Evolutionary conservation across 2,329 filamentous ascomycete species (phyloP).

Genomic region (Pseudogymnoascus sp.): DNA sequence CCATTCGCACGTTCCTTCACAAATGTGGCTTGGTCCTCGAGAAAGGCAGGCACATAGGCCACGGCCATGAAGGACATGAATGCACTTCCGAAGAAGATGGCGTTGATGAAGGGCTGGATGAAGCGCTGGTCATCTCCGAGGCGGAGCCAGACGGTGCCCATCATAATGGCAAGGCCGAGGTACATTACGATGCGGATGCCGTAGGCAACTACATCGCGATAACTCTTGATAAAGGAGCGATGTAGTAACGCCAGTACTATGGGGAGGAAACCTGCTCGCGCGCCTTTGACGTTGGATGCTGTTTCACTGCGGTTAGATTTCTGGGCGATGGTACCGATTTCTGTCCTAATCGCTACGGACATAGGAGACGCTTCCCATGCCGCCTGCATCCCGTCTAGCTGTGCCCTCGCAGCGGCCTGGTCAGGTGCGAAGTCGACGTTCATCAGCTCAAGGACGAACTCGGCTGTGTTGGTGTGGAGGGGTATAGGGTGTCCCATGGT

Average conservation of each 20-base stretch:
- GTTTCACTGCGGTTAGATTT: slow-evolving; percentile 9
- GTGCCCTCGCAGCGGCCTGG: slow-evolving; percentile 36
- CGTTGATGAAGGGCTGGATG: slow-evolving; percentile 76
- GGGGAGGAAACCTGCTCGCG: slow-evolving; percentile 21
- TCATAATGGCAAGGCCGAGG: slow-evolving; percentile 68
- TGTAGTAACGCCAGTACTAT: slow-evolving; percentile 61
- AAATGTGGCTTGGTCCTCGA: slow-evolving; percentile 68
- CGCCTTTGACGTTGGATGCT: slow-evolving; percentile 16
- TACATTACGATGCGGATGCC: slow-evolving; percentile 80
- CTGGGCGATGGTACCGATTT: slow-evolving; percentile 18
- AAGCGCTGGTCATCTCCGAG: slow-evolving; percentile 59
- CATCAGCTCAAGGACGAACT: slow-evolving; percentile 69
- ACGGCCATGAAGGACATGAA: slow-evolving; percentile 79
- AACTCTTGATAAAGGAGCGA: slow-evolving; percentile 73
- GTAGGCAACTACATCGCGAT: slow-evolving; percentile 77
- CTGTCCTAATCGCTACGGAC: slow-evolving; percentile 26
- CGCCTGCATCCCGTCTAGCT: slow-evolving; percentile 44
- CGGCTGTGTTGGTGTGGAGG: slow-evolving; percentile 66
- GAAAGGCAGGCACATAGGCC: slow-evolving; percentile 74
- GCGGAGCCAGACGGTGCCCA: slow-evolving; percentile 81
- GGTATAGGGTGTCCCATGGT: slow-evolving; percentile 55
- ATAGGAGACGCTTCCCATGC: slow-evolving; percentile 46
- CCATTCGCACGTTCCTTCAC: slow-evolving; percentile 75
- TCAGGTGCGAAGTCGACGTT: slow-evolving; percentile 64
- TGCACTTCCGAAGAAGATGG: slow-evolving; percentile 61